These are phyloP conservation scores for Penicillium lividum DNA, from an alignment of 495 filamentous ascomycete genomes.

Conservation along the genomic window DNA sequence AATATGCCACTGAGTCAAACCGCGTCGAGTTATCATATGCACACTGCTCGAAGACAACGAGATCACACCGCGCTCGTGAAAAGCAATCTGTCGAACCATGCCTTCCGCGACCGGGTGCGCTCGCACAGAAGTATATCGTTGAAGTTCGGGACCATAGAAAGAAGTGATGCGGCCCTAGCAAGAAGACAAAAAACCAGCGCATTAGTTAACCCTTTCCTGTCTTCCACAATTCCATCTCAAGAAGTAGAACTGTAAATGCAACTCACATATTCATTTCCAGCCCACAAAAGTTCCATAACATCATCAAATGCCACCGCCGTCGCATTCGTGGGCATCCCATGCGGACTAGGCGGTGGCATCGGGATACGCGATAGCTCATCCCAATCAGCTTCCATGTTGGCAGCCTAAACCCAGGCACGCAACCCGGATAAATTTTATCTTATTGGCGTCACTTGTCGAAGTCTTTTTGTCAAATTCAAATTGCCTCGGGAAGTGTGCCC, in stretches of 20 bases:
- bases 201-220: neutral
- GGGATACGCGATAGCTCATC: slow-evolving; percentile 68
- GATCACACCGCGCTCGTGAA: slow-evolving; percentile 84
- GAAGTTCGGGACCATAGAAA: slow-evolving; percentile 79
- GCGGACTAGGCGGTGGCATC: slow-evolving; percentile 64
- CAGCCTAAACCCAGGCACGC: slow-evolving; percentile 17
- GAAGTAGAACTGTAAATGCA: neutral
- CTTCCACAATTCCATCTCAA: neutral
- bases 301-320: slow-evolving; percentile 84
- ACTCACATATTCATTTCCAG: slow-evolving; percentile 82
- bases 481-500: slow-evolving; percentile 18
- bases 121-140: slow-evolving; percentile 76
- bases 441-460: neutral
- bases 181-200: neutral
- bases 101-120: slow-evolving; percentile 68
- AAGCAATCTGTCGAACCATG: slow-evolving; percentile 74
- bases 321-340: slow-evolving; percentile 63
- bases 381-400: slow-evolving; percentile 52
- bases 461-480: neutral
- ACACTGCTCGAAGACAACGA: slow-evolving; percentile 74
- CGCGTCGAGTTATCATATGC: slow-evolving; percentile 81
- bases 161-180: slow-evolving; percentile 78
- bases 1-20: slow-evolving; percentile 83
- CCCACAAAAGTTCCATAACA: slow-evolving; percentile 85
- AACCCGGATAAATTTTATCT: slow-evolving; percentile 2